Conservation (phyloP, 768 basidiomycete genomes). For the Mycena vulgaris region DNA sequence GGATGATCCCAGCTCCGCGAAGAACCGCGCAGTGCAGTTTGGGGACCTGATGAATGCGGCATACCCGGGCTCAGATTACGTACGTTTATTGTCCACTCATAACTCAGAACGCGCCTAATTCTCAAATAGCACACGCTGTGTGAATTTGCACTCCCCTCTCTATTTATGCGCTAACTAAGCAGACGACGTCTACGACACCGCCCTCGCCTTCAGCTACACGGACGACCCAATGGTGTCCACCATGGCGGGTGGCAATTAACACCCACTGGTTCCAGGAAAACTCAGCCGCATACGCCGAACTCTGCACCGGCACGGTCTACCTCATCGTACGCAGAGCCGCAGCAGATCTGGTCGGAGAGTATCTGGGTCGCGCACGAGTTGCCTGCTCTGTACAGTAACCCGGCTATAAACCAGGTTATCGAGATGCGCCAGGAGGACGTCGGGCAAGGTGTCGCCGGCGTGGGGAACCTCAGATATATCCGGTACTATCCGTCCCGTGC, state of each 20-base stretch:
- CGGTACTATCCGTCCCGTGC: no score
- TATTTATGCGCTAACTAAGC: no score
- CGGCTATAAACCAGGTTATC: not conserved
- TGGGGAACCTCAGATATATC: no score
- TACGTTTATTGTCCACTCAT: no score
- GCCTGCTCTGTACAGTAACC: not conserved
- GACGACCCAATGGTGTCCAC: conserved; percentile 10
- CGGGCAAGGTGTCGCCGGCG: no score
- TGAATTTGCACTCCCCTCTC: no score
- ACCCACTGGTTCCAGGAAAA: not conserved
- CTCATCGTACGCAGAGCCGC: not conserved
- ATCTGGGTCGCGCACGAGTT: conserved; percentile 5
- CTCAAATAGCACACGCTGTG: conserved; percentile 14
- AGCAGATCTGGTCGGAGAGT: conserved; percentile 5
- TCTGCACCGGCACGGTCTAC: not conserved
- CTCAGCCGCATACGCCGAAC: not conserved
- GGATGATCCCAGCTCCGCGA: conserved; percentile 10
- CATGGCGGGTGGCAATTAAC: not conserved
- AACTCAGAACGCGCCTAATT: no score
- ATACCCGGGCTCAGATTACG: conserved; percentile 7
- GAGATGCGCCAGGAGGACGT: conserved; percentile 9
- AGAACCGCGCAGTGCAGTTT: conserved; percentile 12
- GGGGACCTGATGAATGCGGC: not conserved
- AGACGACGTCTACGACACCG: conserved; percentile 20
- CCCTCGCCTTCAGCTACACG: conserved; percentile 2